A percentile compares a stretch with the other conserved stretches of the same genome.
These are phyloP conservation scores for Ajuga reptans DNA, from an alignment of 305 asterid species.

Conservation along the genomic window DNA sequence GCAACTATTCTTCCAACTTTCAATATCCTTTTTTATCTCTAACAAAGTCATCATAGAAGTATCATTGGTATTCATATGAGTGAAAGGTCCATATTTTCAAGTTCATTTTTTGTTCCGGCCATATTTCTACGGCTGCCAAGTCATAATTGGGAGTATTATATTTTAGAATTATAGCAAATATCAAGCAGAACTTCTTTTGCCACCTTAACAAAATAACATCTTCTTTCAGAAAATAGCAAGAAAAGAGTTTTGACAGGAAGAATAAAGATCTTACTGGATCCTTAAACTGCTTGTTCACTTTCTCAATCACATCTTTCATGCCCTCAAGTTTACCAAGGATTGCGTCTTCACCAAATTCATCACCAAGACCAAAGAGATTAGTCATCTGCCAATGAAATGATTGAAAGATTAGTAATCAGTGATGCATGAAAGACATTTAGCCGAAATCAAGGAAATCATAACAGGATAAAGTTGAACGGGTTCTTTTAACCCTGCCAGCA, in stretches of 20 bases:
- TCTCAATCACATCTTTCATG: constrained; percentile 82
- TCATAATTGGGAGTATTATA: background rate
- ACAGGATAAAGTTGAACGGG: background rate
- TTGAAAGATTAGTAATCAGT: constrained; percentile 2
- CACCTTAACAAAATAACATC: background rate
- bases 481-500: background rate
- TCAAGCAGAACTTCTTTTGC: background rate
- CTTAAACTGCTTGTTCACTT: constrained; percentile 88
- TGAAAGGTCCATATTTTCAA: too few relatives aligned
- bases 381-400: constrained; percentile 55
- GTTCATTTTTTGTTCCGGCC: too few relatives aligned
- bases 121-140: too few relatives aligned
- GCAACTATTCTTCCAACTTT: too few relatives aligned
- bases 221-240: background rate
- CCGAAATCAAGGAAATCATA: background rate
- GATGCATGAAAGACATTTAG: background rate
- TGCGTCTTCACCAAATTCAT: constrained; percentile 83
- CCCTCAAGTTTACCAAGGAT: constrained; percentile 88
- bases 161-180: background rate
- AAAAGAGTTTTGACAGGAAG: constrained; percentile 4
- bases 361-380: constrained; percentile 60
- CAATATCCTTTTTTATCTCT: too few relatives aligned
- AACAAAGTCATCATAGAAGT: too few relatives aligned
- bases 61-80: too few relatives aligned
- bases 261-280: constrained; percentile 61